Evolutionary conservation across 257 asterid species (phyloP).

Genomic region (Rubia yunnanensis): DNA sequence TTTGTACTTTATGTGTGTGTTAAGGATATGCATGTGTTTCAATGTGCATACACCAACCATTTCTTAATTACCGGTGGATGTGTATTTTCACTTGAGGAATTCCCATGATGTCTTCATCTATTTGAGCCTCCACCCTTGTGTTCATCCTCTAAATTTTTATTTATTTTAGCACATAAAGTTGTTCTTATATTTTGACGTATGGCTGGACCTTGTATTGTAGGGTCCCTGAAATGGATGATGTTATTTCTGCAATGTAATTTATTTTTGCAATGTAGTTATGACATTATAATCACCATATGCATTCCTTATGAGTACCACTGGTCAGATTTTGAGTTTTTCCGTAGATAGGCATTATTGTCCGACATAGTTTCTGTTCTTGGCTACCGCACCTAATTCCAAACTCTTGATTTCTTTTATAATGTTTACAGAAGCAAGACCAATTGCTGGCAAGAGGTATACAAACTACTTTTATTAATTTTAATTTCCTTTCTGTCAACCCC

Average conservation of each 20-base stretch:
- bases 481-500: not conserved
- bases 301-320: too few relatives aligned
- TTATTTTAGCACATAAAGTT: not conserved
- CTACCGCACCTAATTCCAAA: slow-evolving; percentile 2
- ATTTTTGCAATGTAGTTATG: not conserved
- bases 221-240: not conserved
- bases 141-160: not conserved
- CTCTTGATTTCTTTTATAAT: not conserved
- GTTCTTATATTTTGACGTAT: not conserved
- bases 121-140: not conserved
- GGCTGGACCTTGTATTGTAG: not conserved
- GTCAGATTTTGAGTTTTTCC: not conserved
- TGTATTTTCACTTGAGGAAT: too few relatives aligned
- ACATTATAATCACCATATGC: not conserved
- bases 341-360: not conserved
- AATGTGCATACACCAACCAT: too few relatives aligned
- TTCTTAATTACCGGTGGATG: not conserved
- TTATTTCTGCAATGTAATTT: not conserved
- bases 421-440: slow-evolving; percentile 61
- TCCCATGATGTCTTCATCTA: not conserved
- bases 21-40: not conserved
- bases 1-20: too few relatives aligned
- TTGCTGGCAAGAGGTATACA: slow-evolving; percentile 67
- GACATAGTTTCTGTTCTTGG: not conserved
- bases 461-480: slow-evolving; percentile 8